Percentiles rank a stretch among this genome's conserved stretches.
Evolutionary conservation across 2,329 filamentous ascomycete genomes (phyloP).

Genomic region (Venturia carpophila): DNA sequence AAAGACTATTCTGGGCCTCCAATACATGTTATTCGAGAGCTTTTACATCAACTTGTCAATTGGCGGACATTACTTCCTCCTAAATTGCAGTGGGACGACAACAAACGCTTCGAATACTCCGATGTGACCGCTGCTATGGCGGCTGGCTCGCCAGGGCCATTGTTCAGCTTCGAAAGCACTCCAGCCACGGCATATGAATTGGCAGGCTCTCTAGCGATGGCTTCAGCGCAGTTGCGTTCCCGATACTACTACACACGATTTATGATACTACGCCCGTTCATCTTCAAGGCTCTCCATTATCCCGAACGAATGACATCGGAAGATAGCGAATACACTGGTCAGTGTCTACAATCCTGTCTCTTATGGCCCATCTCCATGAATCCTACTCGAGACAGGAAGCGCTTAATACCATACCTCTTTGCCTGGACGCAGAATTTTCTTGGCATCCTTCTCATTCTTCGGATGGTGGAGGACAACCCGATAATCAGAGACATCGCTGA

Average conservation of each 20-base stretch:
- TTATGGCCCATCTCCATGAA: conserved; percentile 54
- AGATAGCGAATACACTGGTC: conserved; percentile 48
- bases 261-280: conserved; percentile 22
- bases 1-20: conserved; percentile 34
- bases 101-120: conserved; percentile 38
- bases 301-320: conserved; percentile 47
- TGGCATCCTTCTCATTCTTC: conserved; percentile 49
- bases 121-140: background rate
- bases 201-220: conserved; percentile 18
- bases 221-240: conserved; percentile 22
- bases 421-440: conserved; percentile 57
- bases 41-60: conserved; percentile 47
- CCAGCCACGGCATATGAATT: conserved; percentile 18
- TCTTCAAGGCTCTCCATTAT: conserved; percentile 33
- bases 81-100: conserved; percentile 51
- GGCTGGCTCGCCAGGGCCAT: background rate
- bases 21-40: conserved; percentile 41
- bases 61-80: conserved; percentile 51
- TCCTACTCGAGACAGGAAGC: conserved; percentile 49
- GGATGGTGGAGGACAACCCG: conserved; percentile 46
- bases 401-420: conserved; percentile 51
- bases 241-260: conserved; percentile 23
- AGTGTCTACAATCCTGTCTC: conserved; percentile 50
- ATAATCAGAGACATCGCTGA: conserved; percentile 42
- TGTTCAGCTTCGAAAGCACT: conserved; percentile 20